A percentile compares a stretch with the other conserved stretches of the same genome.
phyloP scores from a whole-genome alignment of 208 protist genomes.

The Trypanosoma brucei region DNA sequence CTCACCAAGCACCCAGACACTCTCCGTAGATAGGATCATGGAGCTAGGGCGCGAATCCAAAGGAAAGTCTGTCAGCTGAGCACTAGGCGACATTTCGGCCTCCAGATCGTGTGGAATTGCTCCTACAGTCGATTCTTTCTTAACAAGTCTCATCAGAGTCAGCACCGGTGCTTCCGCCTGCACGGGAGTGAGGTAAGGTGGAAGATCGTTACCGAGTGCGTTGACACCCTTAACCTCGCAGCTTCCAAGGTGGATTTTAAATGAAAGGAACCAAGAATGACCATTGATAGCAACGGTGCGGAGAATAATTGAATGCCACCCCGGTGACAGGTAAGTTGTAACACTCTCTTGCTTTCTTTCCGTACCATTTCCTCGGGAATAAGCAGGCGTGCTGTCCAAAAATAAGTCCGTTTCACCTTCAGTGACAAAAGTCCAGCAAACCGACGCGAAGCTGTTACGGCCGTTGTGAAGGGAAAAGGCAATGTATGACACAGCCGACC shows the following conservation, averaged over 20 bases:
- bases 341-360: slow-evolving; percentile 1
- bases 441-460: neutral
- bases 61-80: slow-evolving; percentile 4
- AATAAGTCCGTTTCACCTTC: slow-evolving; percentile 16
- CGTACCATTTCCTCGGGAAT: neutral
- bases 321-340: slow-evolving; percentile 6
- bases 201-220: neutral
- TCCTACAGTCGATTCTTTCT: neutral
- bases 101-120: slow-evolving; percentile 15
- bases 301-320: slow-evolving; percentile 12
- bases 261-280: slow-evolving; percentile 10
- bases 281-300: slow-evolving; percentile 5
- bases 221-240: slow-evolving; percentile 4
- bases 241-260: slow-evolving; percentile 5
- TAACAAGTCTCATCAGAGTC: slow-evolving; percentile 8
- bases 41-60: neutral
- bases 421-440: slow-evolving; percentile 10
- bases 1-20: slow-evolving; percentile 4
- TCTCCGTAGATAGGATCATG: neutral
- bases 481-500: slow-evolving; percentile 14
- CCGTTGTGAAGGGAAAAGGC: slow-evolving; percentile 15
- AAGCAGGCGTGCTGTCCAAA: slow-evolving; percentile 4
- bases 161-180: neutral
- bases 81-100: neutral
- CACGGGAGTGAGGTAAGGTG: slow-evolving; percentile 1